Conservation (phyloP, 2,329 filamentous ascomycete genomes). For the Hymenoscyphus albidus region DNA sequence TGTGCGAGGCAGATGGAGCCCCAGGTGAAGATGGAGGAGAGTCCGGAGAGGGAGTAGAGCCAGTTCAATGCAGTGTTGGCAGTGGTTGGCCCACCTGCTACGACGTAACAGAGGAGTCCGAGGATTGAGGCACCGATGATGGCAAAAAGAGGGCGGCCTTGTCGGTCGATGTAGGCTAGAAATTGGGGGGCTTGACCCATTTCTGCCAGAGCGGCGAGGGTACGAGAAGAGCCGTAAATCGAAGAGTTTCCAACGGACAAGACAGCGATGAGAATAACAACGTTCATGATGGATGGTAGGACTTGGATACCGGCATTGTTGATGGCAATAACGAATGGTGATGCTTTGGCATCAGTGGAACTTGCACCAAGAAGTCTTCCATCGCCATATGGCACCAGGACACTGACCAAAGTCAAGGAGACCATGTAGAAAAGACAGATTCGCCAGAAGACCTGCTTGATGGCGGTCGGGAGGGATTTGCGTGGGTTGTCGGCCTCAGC, state of each 20-base stretch:
- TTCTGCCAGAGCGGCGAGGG: slow-evolving; percentile 55
- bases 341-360: slow-evolving; percentile 39
- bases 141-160: slow-evolving; percentile 52
- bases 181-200: slow-evolving; percentile 55
- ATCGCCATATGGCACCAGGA: slow-evolving; percentile 46
- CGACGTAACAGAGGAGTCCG: slow-evolving; percentile 46
- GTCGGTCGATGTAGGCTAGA: slow-evolving; percentile 55
- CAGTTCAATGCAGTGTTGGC: slow-evolving; percentile 55
- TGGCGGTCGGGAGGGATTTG: slow-evolving; percentile 46
- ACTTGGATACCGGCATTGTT: slow-evolving; percentile 49
- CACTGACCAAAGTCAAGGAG: slow-evolving; percentile 48
- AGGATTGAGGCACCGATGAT: slow-evolving; percentile 37
- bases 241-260: slow-evolving; percentile 56
- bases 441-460: slow-evolving; percentile 53
- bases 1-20: slow-evolving; percentile 62
- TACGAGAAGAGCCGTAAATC: slow-evolving; percentile 57
- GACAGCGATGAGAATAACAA: slow-evolving; percentile 55
- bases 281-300: slow-evolving; percentile 56
- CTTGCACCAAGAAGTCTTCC: slow-evolving; percentile 35
- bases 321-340: slow-evolving; percentile 56
- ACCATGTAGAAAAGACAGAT: slow-evolving; percentile 51
- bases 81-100: slow-evolving; percentile 47
- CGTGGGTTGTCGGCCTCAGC: slow-evolving; percentile 48
- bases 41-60: slow-evolving; percentile 60
- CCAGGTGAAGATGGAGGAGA: slow-evolving; percentile 59